Conservation (phyloP, 1,284 basidiomycete species). For the Pseudozyma hubeiensis region DNA sequence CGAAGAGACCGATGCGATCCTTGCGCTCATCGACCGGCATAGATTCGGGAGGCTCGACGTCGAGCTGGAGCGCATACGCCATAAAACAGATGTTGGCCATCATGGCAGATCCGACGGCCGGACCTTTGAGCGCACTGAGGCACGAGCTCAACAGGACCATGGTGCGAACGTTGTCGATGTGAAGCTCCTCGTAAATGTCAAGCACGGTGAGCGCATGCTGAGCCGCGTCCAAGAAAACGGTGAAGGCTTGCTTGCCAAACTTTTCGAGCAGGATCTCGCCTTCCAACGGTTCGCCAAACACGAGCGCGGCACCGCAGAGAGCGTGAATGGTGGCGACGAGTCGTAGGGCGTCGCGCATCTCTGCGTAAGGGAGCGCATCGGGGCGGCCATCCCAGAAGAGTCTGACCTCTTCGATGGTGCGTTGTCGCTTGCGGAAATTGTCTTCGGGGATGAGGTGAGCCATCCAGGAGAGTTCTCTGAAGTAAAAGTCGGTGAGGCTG, state of each 20-base stretch:
- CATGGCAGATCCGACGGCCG: conserved; percentile 44
- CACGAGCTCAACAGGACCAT: conserved; percentile 36
- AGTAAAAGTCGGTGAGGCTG: conserved; percentile 40
- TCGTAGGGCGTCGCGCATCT: conserved; percentile 43
- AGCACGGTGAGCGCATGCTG: conserved; percentile 52
- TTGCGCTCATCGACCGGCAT: conserved; percentile 47
- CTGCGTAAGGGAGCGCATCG: conserved; percentile 25
- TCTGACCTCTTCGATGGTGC: conserved; percentile 27
- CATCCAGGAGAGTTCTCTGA: conserved; percentile 53
- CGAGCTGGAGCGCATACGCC: conserved; percentile 54
- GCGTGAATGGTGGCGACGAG: conserved; percentile 44
- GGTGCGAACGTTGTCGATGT: conserved; percentile 53
- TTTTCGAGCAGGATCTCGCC: conserved; percentile 18
- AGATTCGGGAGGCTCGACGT: conserved; percentile 51
- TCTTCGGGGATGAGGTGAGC: conserved; percentile 42
- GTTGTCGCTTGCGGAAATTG: conserved; percentile 24
- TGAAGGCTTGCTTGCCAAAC: conserved; percentile 37
- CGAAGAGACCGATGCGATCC: conserved; percentile 54
- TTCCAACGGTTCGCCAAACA: conserved; percentile 43
- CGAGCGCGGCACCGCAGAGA: conserved; percentile 34
- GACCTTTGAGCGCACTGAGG: conserved; percentile 44
- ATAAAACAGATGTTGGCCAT: conserved; percentile 48
- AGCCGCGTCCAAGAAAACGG: conserved; percentile 47
- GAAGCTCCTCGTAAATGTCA: conserved; percentile 56
- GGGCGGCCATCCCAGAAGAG: conserved; percentile 37